A percentile compares a stretch with the other conserved stretches of the same genome.
These are phyloP conservation scores for Fragaria iinumae DNA, from an alignment of 306 rosid species.

Conservation along the genomic window DNA sequence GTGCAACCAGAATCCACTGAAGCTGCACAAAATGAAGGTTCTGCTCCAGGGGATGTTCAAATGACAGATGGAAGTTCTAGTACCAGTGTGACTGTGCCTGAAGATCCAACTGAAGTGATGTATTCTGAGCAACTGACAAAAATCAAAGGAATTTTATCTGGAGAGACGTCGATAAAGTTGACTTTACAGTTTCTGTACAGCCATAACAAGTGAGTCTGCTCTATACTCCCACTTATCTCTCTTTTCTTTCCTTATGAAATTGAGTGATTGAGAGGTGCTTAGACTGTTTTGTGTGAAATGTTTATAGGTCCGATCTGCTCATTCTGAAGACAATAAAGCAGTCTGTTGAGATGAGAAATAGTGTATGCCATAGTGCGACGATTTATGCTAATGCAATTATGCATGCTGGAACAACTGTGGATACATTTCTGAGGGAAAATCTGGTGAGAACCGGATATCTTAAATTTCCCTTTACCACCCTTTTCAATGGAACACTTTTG, in stretches of 20 bases:
- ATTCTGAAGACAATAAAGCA: conserved; percentile 95
- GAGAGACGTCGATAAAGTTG: conserved; percentile 90
- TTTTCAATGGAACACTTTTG: conserved; percentile 16
- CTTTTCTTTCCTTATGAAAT: conserved; percentile 12
- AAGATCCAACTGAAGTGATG: conserved; percentile 73
- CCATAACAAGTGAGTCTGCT: conserved; percentile 85
- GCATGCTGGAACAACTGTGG: conserved; percentile 99
- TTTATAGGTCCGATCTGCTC: conserved; percentile 85
- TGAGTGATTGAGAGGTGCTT: conserved; percentile 22
- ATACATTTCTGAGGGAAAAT: conserved; percentile 94
- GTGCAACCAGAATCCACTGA: conserved; percentile 50
- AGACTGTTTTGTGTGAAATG: conserved; percentile 30
- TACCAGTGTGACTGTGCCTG: conserved; percentile 40
- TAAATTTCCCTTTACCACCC: not conserved
- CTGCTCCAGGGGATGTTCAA: conserved; percentile 69
- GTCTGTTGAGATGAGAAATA: conserved; percentile 98
- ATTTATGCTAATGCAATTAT: conserved; percentile 93
- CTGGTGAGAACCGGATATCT: conserved; percentile 51
- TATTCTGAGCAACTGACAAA: conserved; percentile 79
- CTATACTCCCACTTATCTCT: not conserved
- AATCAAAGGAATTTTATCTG: conserved; percentile 88
- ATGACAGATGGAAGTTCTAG: conserved; percentile 67
- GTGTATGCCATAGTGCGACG: conserved; percentile 96
- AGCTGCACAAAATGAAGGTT: conserved; percentile 52
- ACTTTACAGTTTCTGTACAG: conserved; percentile 91